These are phyloP conservation scores for Penicillium ochrochloron DNA, from an alignment of 495 filamentous ascomycete genomes.

Conservation along the genomic window DNA sequence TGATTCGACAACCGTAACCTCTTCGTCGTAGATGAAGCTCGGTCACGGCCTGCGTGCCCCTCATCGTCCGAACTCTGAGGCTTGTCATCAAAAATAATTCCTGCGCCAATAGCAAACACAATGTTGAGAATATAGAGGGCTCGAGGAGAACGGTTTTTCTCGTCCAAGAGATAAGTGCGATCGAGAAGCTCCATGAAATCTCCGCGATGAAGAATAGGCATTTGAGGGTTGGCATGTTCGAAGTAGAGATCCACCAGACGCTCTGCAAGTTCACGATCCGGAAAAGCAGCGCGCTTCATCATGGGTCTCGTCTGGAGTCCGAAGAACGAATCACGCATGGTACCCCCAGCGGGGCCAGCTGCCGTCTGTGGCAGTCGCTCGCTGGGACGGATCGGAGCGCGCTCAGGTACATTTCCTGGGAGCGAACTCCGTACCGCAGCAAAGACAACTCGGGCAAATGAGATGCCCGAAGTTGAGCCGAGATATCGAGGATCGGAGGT, in stretches of 20 bases:
- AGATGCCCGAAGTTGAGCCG: slow-evolving; percentile 87
- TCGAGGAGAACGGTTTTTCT: slow-evolving; percentile 71
- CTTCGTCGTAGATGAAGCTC: slow-evolving; percentile 50
- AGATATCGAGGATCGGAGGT: slow-evolving; percentile 79
- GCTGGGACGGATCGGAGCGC: slow-evolving; percentile 55
- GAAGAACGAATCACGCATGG: slow-evolving; percentile 94
- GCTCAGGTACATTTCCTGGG: slow-evolving; percentile 58
- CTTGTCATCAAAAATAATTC: slow-evolving; percentile 81
- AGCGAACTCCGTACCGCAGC: slow-evolving; percentile 91
- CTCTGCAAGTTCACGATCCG: slow-evolving; percentile 70
- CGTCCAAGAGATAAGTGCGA: slow-evolving; percentile 70
- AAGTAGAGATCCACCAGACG: slow-evolving; percentile 85
- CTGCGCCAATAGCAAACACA: slow-evolving; percentile 95
- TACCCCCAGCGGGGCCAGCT: slow-evolving; percentile 61
- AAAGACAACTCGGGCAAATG: slow-evolving; percentile 92
- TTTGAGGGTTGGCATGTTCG: slow-evolving; percentile 93
- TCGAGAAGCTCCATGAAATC: slow-evolving; percentile 89
- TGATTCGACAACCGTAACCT: slow-evolving; percentile 57
- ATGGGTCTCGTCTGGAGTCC: slow-evolving; percentile 88
- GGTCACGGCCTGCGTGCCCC: slow-evolving; percentile 34
- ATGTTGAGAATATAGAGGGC: slow-evolving; percentile 95
- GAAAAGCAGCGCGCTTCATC: slow-evolving; percentile 84
- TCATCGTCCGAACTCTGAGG: slow-evolving; percentile 47
- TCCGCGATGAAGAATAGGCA: slow-evolving; percentile 84
- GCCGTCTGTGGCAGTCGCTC: slow-evolving; percentile 49